Percentiles rank a stretch among this genome's conserved stretches.
phyloP scores from a whole-genome alignment of 768 basidiomycete genomes.

The Strobilomyces echinocephalus region DNA sequence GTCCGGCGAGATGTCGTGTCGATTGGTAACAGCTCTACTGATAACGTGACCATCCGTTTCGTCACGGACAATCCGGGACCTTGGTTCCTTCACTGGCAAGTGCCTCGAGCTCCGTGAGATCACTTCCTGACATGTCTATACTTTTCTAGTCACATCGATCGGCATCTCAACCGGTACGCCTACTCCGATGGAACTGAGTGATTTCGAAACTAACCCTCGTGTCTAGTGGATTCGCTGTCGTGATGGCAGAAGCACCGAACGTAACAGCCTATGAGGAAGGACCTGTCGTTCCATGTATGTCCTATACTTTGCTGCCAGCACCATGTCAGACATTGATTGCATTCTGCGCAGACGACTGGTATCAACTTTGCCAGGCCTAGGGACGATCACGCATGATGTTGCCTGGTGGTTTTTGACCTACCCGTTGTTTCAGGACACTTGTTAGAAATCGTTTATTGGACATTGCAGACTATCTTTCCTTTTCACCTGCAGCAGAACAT shows the following conservation, averaged over 20 bases:
- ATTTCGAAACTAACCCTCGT: background rate
- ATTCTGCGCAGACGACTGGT: constrained; percentile 13
- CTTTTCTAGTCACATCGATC: constrained; percentile 16
- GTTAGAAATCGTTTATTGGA: too few relatives aligned
- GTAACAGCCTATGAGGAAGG: constrained; percentile 5
- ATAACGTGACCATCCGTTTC: constrained; percentile 55
- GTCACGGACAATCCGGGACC: constrained; percentile 61
- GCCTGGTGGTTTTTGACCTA: too few relatives aligned
- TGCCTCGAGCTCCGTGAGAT: background rate
- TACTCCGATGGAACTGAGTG: too few relatives aligned
- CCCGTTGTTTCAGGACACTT: too few relatives aligned
- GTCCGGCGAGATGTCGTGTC: constrained; percentile 31
- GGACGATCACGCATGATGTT: background rate
- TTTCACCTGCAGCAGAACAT: too few relatives aligned
- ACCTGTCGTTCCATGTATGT: constrained; percentile 19
- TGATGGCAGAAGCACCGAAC: constrained; percentile 25
- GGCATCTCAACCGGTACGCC: constrained; percentile 19
- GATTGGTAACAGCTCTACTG: constrained; percentile 21
- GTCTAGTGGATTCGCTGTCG: constrained; percentile 19
- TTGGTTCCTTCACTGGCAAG: constrained; percentile 27
- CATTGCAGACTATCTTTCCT: too few relatives aligned
- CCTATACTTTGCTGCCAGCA: background rate
- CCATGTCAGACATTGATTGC: constrained; percentile 7
- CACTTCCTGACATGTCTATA: background rate
- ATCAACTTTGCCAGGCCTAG: constrained; percentile 4